phyloP scores from a whole-genome alignment of 805 yeast genomes.

The Sugiyamaella floridensis region DNA sequence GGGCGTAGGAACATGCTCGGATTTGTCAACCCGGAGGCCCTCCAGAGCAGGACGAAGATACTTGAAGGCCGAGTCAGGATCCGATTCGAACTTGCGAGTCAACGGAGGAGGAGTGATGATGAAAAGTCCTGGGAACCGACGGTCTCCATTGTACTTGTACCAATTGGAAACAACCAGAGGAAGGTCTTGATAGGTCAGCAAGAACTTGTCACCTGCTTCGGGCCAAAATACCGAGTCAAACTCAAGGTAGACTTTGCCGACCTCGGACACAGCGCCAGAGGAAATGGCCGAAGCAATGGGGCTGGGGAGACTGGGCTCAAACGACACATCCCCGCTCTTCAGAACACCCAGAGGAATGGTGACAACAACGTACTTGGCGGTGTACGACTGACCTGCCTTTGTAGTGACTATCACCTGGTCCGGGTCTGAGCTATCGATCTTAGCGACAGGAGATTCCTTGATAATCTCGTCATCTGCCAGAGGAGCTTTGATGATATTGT shows the following conservation, averaged over 20 bases:
- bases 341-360: slow-evolving; percentile 75
- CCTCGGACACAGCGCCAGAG: slow-evolving; percentile 52
- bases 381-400: slow-evolving; percentile 18
- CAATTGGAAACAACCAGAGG: slow-evolving; percentile 61
- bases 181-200: slow-evolving; percentile 40
- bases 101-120: slow-evolving; percentile 66
- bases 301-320: slow-evolving; percentile 50
- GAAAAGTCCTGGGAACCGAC: slow-evolving; percentile 45
- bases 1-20: slow-evolving; percentile 33
- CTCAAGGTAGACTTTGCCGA: slow-evolving; percentile 70
- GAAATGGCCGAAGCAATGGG: slow-evolving; percentile 35
- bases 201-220: slow-evolving; percentile 41
- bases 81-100: slow-evolving; percentile 47
- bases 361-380: slow-evolving; percentile 55
- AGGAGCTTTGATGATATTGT: slow-evolving; percentile 36
- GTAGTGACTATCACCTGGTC: slow-evolving; percentile 23
- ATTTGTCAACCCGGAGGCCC: slow-evolving; percentile 23
- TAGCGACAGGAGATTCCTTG: slow-evolving; percentile 38
- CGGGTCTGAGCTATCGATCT: slow-evolving; percentile 31
- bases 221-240: slow-evolving; percentile 60
- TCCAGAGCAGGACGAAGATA: slow-evolving; percentile 47
- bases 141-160: slow-evolving; percentile 34
- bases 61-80: slow-evolving; percentile 50
- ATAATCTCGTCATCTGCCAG: slow-evolving; percentile 29
- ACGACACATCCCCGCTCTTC: slow-evolving; percentile 40